These are phyloP conservation scores for Borovskyia barvae DNA, from an alignment of 208 protist genomes.

Conservation along the genomic window DNA sequence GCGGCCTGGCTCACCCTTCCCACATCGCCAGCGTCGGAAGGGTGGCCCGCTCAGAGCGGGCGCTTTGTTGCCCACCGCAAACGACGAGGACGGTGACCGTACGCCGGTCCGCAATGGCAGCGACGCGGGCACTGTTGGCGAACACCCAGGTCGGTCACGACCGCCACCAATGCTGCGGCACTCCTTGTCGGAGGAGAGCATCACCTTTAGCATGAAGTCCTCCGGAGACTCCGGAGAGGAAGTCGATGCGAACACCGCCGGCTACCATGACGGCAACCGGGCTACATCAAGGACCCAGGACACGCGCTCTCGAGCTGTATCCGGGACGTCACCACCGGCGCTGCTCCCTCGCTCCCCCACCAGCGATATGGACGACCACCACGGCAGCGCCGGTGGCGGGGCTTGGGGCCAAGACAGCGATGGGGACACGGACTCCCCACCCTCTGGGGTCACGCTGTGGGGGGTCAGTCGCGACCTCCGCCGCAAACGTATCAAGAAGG, in stretches of 20 bases:
- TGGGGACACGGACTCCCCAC: constrained; percentile 15
- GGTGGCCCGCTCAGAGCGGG: constrained; percentile 8
- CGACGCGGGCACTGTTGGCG: neutral
- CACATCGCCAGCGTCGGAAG: neutral
- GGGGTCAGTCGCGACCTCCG: constrained; percentile 38
- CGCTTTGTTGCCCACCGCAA: constrained; percentile 1
- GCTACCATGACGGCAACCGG: too few relatives aligned
- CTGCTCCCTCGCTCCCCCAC: too few relatives aligned
- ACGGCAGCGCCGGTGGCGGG: neutral
- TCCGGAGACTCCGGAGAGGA: constrained; percentile 1
- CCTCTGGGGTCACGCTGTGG: constrained; percentile 48
- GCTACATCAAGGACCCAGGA: too few relatives aligned
- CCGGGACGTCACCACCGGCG: too few relatives aligned
- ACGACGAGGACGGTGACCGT: neutral
- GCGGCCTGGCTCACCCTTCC: neutral
- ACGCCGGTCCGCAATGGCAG: neutral
- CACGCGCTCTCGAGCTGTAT: too few relatives aligned
- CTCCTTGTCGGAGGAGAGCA: constrained; percentile 9
- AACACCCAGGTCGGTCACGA: too few relatives aligned
- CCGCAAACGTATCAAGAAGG: constrained; percentile 80
- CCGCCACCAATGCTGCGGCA: neutral
- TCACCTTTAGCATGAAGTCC: constrained; percentile 1
- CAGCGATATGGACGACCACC: too few relatives aligned
- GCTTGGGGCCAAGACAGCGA: neutral
- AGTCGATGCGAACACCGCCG: too few relatives aligned